Base-by-base conservation (phyloP, 1,284 basidiomycete genomes). In the Trichosporon ovoides region DNA sequence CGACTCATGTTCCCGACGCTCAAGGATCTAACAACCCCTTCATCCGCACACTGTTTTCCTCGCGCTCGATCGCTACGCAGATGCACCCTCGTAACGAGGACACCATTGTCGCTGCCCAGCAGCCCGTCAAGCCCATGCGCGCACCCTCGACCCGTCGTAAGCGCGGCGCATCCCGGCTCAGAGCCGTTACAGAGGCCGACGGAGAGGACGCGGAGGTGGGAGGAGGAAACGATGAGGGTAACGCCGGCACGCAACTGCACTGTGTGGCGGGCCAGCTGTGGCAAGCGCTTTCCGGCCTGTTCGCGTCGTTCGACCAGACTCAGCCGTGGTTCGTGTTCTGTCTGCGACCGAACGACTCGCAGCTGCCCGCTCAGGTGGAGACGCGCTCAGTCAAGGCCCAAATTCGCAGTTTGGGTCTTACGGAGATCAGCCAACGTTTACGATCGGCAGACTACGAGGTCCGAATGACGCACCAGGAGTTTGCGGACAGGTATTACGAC, bases 301-400 rank as follows among this genome's bases (percentile, higher is more conserved):
- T 97, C 67, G 85, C 91, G 64, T 94, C 91, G 0, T 81, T 98
- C 19, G 86, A 89, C 57, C 93, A 96, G 66, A 88, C 90, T 13
- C 91, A 96, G 78, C 80, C 86, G 1, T 98, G 94, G 94, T 89
- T 87, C 69, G 83, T 96, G 6, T 89, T 96, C 76, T 96, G 91
- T 71, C 76, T 98, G 64, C 92, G 91, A 67, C 92, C 93, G 11
- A 98, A 98, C 72, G 93, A 97, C 78, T 88, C 89, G 18, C 92
- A 96, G 73, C 79, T 97, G 18, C 90, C 93, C 31, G 91, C 92
- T 71, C 93, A 98, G 75, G 80, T 96, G 57, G 95, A 98, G 78
- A 89, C 90, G 3, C 83, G 91, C 35, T 87, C 87, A 31, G 86
- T 98, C 59, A 96, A 95, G 75, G 88, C 89, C 0, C 95, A 98